Evolutionary conservation across 73 alveolate genomes (phyloP), one percentile per base, ranked within the genome.

Genomic region (Blepharisma stoltei): DNA sequence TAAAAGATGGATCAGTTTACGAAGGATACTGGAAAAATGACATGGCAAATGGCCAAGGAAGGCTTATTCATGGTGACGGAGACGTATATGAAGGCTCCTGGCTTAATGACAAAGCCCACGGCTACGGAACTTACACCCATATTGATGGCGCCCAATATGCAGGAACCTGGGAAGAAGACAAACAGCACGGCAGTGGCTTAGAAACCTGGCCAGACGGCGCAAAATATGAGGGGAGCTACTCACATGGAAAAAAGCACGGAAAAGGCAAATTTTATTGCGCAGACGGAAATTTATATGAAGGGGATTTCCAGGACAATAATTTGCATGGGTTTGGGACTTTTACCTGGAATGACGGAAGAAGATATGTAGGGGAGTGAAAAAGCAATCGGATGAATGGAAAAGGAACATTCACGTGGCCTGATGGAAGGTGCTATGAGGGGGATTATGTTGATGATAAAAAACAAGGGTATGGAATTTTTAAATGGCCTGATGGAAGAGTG

Each of bases 1-100:
- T 87, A 88, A 71, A 68, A 6, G 92, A 85, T 75, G 85, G 85
- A 0, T 75, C 88, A 18, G 55, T 68, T 25, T 85, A 85, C 45
- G 84, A 69, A 47, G 92, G 92, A 75, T 81, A 85, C 55, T 85
- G 92, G 92, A 81, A 71, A 71, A 81, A 85, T 73, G 78, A 85
- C 71, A 81, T 78, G 81, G 85, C 79, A 46, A 81, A 81, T 70
- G 90, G 90, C 54, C 70, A 54, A 23, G 94, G 92, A 55, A 85
- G 84, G 81, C 75, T 85, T 54, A 85, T 85, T 7, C 89, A 81
- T 41, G 83, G 84, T 9, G 84, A 77, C 66, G 92, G 92, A 9
- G 89, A 81, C 65, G 73, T 73, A 7, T 85, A 85, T 81, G 92
- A 85, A 54, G 92, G 92, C 1, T 84, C 77, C 7, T 85, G 84